Base-by-base conservation (phyloP, 805 yeast genomes). In the Spathaspora sp. region DNA sequence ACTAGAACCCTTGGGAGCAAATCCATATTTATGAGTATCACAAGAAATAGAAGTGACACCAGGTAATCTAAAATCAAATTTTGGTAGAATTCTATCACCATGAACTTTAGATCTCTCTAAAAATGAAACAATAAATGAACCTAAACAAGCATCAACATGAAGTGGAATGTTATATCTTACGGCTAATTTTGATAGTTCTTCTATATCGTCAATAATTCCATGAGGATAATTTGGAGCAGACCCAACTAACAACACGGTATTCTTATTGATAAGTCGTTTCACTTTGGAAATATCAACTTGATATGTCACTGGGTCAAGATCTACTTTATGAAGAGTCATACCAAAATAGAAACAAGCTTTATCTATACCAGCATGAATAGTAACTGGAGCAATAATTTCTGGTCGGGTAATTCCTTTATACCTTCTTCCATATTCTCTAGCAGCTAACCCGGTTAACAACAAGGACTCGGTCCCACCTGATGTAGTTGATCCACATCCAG, bases 171-270 rank as follows among this genome's bases (percentile, higher is more conserved):
- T 68, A 66, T 87, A 72, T 45, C 71, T 74, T n/a, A 79, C 59
- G 0, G 93, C 94, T 28, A 91, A 58, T 32, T 77, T 62, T 26
- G 94, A 82, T 20, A 93, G 75, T 0, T 77, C 81, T 57, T 79
- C 87, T 53, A 93, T 91, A 63, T 93, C 94, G 69, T 93, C 99
- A 52, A 90, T 83, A 46, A 94, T 87, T 11, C 99, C 99, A 65
- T 93, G 97, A 2, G 99, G 98, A 69, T 85, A 93, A 72, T 93
- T 93, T 40, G 99, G 98, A 6, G 97, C 97, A 1, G 98, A 92
- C 1, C 98, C 98, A 6, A 83, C 89, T 20, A 93, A 70, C 46
- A 93, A 72, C 3, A 90, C 87, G 0, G 99, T 94, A 67, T 92
- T 91, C 2, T 71, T 64, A 59, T 87, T 90, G 55, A 94, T 83